Percentiles rank a stretch among this genome's conserved stretches.
phyloP scores from a whole-genome alignment of 176 grass and related monocot genomes.

The Puccinellia tenuiflora region DNA sequence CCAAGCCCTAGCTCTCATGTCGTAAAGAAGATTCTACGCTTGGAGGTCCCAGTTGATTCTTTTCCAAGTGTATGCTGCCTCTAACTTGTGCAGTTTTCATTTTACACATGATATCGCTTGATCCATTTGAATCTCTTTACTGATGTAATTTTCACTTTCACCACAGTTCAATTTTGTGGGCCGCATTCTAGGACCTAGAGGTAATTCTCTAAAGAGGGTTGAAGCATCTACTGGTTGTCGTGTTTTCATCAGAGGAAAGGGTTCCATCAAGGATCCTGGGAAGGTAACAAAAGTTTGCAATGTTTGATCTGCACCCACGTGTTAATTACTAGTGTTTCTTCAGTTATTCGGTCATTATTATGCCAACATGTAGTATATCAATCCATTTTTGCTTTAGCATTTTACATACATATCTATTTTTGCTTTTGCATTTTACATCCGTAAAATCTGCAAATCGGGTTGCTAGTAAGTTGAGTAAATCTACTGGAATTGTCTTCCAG shows the following conservation, averaged over 20 bases:
- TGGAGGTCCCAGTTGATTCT: slow-evolving; percentile 86
- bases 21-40: slow-evolving; percentile 86
- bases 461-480: neutral
- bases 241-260: slow-evolving; percentile 97
- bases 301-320: neutral
- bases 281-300: slow-evolving; percentile 61
- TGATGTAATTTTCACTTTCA: slow-evolving; percentile 18
- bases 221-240: slow-evolving; percentile 98
- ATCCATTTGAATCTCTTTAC: slow-evolving; percentile 14
- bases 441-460: neutral
- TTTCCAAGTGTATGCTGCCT: slow-evolving; percentile 64
- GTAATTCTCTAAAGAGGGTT: slow-evolving; percentile 92
- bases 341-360: neutral
- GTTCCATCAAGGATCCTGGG: slow-evolving; percentile 92
- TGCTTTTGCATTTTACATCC: neutral
- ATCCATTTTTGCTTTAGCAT: neutral
- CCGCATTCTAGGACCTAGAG: slow-evolving; percentile 93
- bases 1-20: slow-evolving; percentile 77
- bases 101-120: neutral
- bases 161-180: slow-evolving; percentile 97
- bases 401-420: neutral
- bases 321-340: neutral
- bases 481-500: neutral
- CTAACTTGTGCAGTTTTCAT: slow-evolving; percentile 2
- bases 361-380: neutral